A percentile compares a stretch with the other conserved stretches of the same genome.
Conservation (phyloP, 106 monocot genomes). For the Allium sativum region DNA sequence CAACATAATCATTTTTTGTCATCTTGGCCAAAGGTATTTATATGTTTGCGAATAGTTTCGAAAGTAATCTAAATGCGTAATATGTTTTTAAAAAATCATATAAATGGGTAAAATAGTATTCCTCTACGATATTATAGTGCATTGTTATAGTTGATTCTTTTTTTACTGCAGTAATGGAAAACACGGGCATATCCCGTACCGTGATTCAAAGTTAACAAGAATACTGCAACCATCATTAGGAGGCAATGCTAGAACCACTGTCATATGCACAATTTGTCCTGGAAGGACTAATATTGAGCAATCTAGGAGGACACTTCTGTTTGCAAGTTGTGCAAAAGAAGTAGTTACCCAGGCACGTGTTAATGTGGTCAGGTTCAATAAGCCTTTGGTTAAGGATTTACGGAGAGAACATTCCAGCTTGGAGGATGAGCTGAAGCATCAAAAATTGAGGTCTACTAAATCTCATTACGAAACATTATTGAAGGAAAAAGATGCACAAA, state of each 20-base stretch:
- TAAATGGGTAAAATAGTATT: no score
- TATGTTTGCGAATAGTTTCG: background rate
- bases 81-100: background rate
- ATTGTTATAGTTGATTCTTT: background rate
- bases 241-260: constrained; percentile 92
- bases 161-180: constrained; percentile 69
- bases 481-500: constrained; percentile 66
- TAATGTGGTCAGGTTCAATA: constrained; percentile 96
- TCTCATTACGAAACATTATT: constrained; percentile 37
- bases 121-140: no score
- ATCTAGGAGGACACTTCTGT: constrained; percentile 83
- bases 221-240: constrained; percentile 87
- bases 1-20: no score
- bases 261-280: constrained; percentile 95
- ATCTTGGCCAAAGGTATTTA: no score
- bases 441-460: constrained; percentile 22
- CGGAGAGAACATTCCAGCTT: constrained; percentile 83
- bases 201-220: constrained; percentile 96
- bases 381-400: constrained; percentile 88
- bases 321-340: constrained; percentile 98
- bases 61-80: background rate
- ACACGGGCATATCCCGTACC: constrained; percentile 81
- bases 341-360: constrained; percentile 82
- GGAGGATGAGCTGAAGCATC: constrained; percentile 65
- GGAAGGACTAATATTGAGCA: constrained; percentile 87